These are phyloP conservation scores for Apophysomyces variabilis DNA, from an alignment of 371 early-diverging fungal species.

Conservation along the genomic window DNA sequence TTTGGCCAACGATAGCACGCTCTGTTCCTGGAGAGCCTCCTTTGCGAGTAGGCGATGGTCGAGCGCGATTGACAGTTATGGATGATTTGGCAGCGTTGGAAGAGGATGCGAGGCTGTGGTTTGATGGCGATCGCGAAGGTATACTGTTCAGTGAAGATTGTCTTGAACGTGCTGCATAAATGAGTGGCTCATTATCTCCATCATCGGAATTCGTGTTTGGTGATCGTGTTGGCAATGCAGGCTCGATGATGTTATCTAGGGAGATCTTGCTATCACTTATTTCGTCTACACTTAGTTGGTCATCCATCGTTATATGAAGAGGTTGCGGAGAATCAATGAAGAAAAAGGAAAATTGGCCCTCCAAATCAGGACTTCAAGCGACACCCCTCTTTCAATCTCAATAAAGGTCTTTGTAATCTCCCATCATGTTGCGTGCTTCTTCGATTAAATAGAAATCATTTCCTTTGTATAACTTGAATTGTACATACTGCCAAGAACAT, in stretches of 20 bases:
- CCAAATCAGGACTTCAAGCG: too few species aligned
- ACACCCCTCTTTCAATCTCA: too few species aligned
- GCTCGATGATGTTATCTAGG: not conserved
- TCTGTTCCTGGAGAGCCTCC: not conserved
- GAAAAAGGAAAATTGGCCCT: too few species aligned
- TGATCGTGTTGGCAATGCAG: not conserved
- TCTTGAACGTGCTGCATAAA: conserved; percentile 1
- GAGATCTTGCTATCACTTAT: conserved; percentile 1
- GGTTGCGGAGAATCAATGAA: not conserved
- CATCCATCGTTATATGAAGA: not conserved
- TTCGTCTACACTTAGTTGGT: conserved; percentile 8
- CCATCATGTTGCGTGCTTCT: too few species aligned
- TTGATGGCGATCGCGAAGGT: conserved; percentile 3
- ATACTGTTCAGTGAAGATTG: conserved; percentile 8
- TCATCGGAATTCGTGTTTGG: not conserved
- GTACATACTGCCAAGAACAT: too few species aligned
- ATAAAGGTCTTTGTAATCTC: too few species aligned
- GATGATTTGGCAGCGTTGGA: conserved; percentile 3
- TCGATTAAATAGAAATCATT: too few species aligned
- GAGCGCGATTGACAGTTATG: not conserved
- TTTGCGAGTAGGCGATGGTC: conserved; percentile 1
- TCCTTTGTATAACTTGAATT: too few species aligned
- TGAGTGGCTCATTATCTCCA: conserved; percentile 4
- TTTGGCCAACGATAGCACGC: conserved; percentile 22
- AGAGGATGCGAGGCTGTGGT: conserved; percentile 5